Evolutionary conservation across 148 eudicot species (phyloP).

Genomic region (Rheum nobile): DNA sequence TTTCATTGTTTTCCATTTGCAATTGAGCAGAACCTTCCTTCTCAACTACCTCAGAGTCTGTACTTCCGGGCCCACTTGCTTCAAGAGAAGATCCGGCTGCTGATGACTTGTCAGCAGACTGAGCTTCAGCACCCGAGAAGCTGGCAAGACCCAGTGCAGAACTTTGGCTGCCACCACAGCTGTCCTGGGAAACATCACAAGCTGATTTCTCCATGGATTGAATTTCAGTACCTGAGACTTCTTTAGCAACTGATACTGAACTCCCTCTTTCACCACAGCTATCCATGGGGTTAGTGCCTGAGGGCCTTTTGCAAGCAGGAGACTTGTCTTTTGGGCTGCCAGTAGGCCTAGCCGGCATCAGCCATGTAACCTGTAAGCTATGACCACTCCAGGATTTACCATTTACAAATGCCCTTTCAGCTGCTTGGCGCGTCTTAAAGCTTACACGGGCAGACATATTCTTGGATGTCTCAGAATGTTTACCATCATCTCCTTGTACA

Average conservation of each 20-base stretch:
- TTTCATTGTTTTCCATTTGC: neutral
- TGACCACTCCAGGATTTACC: conserved; percentile 66
- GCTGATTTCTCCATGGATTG: conserved; percentile 6
- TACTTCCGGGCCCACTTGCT: neutral
- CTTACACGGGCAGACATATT: conserved; percentile 42
- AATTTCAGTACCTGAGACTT: conserved; percentile 21
- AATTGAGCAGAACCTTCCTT: neutral
- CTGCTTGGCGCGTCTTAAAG: conserved; percentile 56
- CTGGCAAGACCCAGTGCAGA: conserved; percentile 19
- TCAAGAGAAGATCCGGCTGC: neutral
- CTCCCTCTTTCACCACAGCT: conserved; percentile 22
- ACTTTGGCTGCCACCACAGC: conserved; percentile 20
- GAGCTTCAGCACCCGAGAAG: conserved; percentile 12
- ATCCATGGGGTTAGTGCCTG: conserved; percentile 14
- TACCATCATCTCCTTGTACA: conserved; percentile 4
- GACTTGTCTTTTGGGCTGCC: conserved; percentile 31
- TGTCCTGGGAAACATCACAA: conserved; percentile 10
- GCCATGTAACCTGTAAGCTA: conserved; percentile 55
- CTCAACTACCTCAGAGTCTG: neutral
- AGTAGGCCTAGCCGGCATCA: conserved; percentile 19
- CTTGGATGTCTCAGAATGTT: conserved; percentile 22
- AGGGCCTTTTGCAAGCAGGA: conserved; percentile 24
- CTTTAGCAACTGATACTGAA: conserved; percentile 24
- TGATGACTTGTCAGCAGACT: conserved; percentile 12
- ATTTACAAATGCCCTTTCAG: conserved; percentile 65